A percentile compares a stretch with the other conserved stretches of the same genome.
phyloP scores from a whole-genome alignment of 2,329 filamentous ascomycete genomes.

The Diaporthe batatas region DNA sequence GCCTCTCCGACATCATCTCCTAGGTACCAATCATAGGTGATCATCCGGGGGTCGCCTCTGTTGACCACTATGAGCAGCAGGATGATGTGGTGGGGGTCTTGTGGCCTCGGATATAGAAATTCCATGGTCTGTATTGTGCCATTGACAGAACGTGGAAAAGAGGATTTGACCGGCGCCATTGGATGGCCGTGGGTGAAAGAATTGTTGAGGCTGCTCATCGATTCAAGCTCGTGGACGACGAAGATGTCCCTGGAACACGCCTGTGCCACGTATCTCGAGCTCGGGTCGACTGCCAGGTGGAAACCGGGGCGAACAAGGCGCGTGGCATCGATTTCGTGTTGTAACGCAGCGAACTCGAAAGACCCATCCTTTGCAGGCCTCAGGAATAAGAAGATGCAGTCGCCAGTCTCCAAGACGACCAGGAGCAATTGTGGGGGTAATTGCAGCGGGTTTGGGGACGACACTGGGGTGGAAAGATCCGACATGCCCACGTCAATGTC shows the following conservation, averaged over 20 bases:
- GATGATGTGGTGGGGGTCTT: slow-evolving; percentile 79
- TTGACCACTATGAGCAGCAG: slow-evolving; percentile 74
- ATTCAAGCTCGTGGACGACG: slow-evolving; percentile 77
- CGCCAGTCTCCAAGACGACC: slow-evolving; percentile 79
- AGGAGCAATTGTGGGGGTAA: slow-evolving; percentile 86
- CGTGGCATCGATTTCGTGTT: slow-evolving; percentile 49
- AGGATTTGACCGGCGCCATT: slow-evolving; percentile 70
- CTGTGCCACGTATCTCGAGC: slow-evolving; percentile 76
- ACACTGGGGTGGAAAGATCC: slow-evolving; percentile 36
- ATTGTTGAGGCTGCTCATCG: slow-evolving; percentile 63
- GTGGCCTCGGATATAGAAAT: slow-evolving; percentile 80
- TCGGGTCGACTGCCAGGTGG: slow-evolving; percentile 82
- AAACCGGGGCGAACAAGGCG: slow-evolving; percentile 72
- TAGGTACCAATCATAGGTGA: slow-evolving; percentile 72
- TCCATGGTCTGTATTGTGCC: slow-evolving; percentile 89
- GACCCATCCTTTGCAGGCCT: slow-evolving; percentile 57
- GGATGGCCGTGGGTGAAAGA: slow-evolving; percentile 61
- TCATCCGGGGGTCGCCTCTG: slow-evolving; percentile 63
- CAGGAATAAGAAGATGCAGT: slow-evolving; percentile 83
- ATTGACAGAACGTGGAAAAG: slow-evolving; percentile 63
- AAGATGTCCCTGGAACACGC: slow-evolving; percentile 79
- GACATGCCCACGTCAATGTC: slow-evolving; percentile 55
- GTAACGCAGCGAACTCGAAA: slow-evolving; percentile 69
- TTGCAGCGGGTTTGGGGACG: slow-evolving; percentile 41
- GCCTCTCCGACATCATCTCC: slow-evolving; percentile 62